Base-by-base conservation (phyloP, 2,329 filamentous ascomycete genomes). In the Monilinia polystroma region DNA sequence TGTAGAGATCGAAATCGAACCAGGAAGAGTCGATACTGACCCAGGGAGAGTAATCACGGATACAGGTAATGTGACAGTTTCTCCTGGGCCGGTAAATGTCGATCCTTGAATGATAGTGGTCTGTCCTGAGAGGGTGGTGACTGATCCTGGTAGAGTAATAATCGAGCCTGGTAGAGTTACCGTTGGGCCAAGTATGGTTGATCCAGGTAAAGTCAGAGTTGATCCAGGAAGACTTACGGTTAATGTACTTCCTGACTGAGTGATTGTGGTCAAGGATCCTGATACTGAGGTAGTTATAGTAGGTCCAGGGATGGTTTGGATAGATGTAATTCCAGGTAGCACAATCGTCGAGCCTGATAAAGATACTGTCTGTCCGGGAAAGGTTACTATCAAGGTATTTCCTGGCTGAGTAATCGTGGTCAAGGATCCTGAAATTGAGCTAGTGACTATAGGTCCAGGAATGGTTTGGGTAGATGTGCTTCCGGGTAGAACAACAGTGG, bases 261-360 rank as follows among this genome's bases (percentile, higher is more conserved):
- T 59, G 20, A 66, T 62, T 4, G 59, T 69, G 16, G 66, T 70
- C 23, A 68, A 47, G 18, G 67, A 68, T 20, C 70, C 69, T 26
- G 60, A 69, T 20, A 69, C 71, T 23, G 38, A 64, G n/a, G 41
- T 67, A 4, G 66, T 66, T 12, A 68, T 20, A 23, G 66, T 72
- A 4, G 54, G 26, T 1, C 41, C 68, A 1, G 63, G 68, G 4
- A 69, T 26, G 8, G 60, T 66, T 6, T 59, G 57, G 18, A 47
- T 59, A 1, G 35, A 32, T 43, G 32, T 56, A 6, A 4, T n/a
- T 35, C 8, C 63, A 35, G 38, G 23, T 11, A 57, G 35, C 7
- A 29, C 52, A 49, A 59, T 4, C 5, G 43, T 59, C 2, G 57
- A 47, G 49, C 57, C 43, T 6, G 66, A 64, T 2, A 69, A 23